phyloP scores from a whole-genome alignment of 192 early-diverging fungal species.

The Umbelopsis vinacea region DNA sequence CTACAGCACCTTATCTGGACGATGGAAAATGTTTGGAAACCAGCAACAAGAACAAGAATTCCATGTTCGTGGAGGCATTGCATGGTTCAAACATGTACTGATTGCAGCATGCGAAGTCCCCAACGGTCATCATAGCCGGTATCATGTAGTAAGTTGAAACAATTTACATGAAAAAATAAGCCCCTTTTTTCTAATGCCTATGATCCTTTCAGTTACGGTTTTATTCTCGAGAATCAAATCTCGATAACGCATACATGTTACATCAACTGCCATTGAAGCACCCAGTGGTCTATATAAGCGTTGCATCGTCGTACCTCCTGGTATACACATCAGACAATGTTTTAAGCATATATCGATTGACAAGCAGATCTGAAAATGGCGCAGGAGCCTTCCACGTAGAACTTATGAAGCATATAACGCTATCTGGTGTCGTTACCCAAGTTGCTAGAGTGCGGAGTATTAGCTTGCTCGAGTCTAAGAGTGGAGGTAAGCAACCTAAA shows the following conservation, averaged over 20 bases:
- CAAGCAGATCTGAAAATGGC: slow-evolving; percentile 14
- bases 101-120: slow-evolving; percentile 67
- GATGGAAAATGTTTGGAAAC: slow-evolving; percentile 94
- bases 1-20: slow-evolving; percentile 67
- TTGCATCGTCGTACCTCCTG: slow-evolving; percentile 57
- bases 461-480: slow-evolving; percentile 45
- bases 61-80: slow-evolving; percentile 66
- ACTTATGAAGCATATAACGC: slow-evolving; percentile 55
- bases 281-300: slow-evolving; percentile 56
- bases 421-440: slow-evolving; percentile 54
- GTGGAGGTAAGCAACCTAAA: slow-evolving; percentile 31
- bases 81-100: slow-evolving; percentile 73
- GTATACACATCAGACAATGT: slow-evolving; percentile 65
- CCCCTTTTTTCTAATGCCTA: too few relatives aligned
- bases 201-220: slow-evolving; percentile 69
- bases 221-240: slow-evolving; percentile 73
- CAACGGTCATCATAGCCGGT: slow-evolving; percentile 26
- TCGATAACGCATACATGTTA: slow-evolving; percentile 69
- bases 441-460: slow-evolving; percentile 54
- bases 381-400: slow-evolving; percentile 30
- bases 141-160: slow-evolving; percentile 10
- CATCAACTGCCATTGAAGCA: slow-evolving; percentile 53
- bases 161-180: slow-evolving; percentile 30
- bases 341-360: slow-evolving; percentile 56
- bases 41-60: slow-evolving; percentile 80